Base-by-base conservation (phyloP, 768 basidiomycete genomes). In the Hericium coralloides region DNA sequence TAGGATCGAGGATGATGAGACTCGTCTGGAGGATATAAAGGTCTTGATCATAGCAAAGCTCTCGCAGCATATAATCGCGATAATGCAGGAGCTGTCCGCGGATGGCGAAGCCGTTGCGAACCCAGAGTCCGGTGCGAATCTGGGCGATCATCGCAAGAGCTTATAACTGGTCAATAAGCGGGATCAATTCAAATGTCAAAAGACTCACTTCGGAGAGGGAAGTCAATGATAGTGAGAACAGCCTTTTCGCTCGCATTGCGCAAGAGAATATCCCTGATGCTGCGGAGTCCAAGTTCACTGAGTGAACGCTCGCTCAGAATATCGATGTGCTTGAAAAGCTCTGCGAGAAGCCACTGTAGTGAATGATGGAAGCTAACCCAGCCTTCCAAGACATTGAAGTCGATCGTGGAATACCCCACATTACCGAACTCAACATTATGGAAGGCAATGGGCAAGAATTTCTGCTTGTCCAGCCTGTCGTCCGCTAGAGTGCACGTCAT, bases 31-130 rank as follows among this genome's bases (percentile, higher is more conserved):
- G 78, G 58, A 95, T 81, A 75, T 86, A 94, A 17, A 97, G 76
- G 62, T 93, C 97, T 68, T 98, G 94, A 69, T 99, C 97, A 67
- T 95, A 95, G 65, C 95, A 97, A 6, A 93, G 78, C 68, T 99
- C 97, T 18, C 95, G 87, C 23, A 98, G 82, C 81, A 90, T 88
- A 70, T 92, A 93, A 68, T 98, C 95, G 25, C 94, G 87, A 68
- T 99, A 99, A 68, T 98, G 95, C 53, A 95, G 79, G 4, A 94
- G 77, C 68, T 98, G 97, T 0, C 94, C 93, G 1, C 95, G 87
- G 63, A 98, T 95, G 15, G 89, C 89, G 65, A 94, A 91, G 3
- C 97, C 97, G 64, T 99, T 99, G 55, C 95, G 88, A 8, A 97
- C 95, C 97, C 97, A 99, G 4, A 98, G 78, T 0, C 94, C 94